Evolutionary conservation across 2,329 filamentous ascomycete species (phyloP).

Genomic region (Lachnellula arida): DNA sequence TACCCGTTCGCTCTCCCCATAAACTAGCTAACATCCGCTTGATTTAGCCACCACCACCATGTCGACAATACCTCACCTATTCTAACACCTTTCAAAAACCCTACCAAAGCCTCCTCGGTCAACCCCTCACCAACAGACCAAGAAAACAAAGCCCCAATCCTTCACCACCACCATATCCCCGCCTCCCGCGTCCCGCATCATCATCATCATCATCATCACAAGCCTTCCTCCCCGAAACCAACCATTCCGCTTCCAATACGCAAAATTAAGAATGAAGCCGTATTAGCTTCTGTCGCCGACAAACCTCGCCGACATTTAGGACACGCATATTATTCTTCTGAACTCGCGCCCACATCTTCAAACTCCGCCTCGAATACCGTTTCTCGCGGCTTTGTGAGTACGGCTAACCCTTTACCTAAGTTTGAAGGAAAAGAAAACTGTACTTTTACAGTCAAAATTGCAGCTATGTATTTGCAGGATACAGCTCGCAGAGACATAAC

Average conservation of each 20-base stretch:
- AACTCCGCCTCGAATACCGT: not conserved
- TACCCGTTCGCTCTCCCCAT: not conserved
- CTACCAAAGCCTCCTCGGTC: constrained; percentile 39
- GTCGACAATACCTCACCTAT: constrained; percentile 41
- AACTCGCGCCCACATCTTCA: constrained; percentile 49
- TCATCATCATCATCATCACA: constrained; percentile 42
- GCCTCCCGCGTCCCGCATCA: constrained; percentile 22
- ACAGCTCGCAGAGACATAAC: constrained; percentile 79
- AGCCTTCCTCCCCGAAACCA: constrained; percentile 32
- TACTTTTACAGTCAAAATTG: constrained; percentile 82
- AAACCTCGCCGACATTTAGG: constrained; percentile 77
- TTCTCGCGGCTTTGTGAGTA: constrained; percentile 25
- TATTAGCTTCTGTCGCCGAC: constrained; percentile 67
- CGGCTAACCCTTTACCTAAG: constrained; percentile 52
- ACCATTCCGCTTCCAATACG: constrained; percentile 58
- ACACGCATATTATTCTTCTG: constrained; percentile 74
- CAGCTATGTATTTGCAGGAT: constrained; percentile 68
- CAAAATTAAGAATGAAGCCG: constrained; percentile 61
- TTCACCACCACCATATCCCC: constrained; percentile 30
- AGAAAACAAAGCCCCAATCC: constrained; percentile 13
- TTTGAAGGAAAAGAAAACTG: constrained; percentile 74
- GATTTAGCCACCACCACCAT: constrained; percentile 52
- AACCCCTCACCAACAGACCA: constrained; percentile 42
- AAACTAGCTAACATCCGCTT: constrained; percentile 20
- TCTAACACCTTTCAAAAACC: constrained; percentile 44